Evolutionary conservation across 2,329 filamentous ascomycete genomes (phyloP), one percentile per base, ranked within the genome.

Genomic region (Calonectria pseudoreteaudii): DNA sequence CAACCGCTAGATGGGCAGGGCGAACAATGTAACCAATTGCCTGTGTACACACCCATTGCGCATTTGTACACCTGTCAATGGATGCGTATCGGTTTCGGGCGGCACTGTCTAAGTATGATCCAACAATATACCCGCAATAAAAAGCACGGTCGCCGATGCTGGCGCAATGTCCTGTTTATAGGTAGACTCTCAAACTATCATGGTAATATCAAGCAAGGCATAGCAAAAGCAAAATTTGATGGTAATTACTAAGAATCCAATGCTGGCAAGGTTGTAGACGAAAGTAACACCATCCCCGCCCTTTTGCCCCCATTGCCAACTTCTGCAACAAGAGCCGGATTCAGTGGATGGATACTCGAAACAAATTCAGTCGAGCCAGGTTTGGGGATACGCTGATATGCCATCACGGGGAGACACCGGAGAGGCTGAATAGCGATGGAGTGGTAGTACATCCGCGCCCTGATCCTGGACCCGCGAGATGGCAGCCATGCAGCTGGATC

Each of bases 401-500:
- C 44, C 26, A 18, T 56, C 16, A 47, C 70, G 62, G 60, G 50
- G 72, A 41, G 38, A 72, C 49, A 56, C 49, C 44, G 49, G 50
- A 72, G 66, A 64, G 49, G 52, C 60, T 66, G 52, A 60, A 64
- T 30, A 23, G 50, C 18, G 18, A 62, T 36, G 16, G 66, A 69
- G 60, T 50, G 66, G 66, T 65, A 70, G 36, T 52, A 41, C 34
- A 62, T 41, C 56, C 56, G 36, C 56, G 41, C 41, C 23, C 13
- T 62, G 56, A 68, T 50, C 38, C 49, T 34, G 41, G 66, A 14
- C 58, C 73, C 70, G 66, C 76, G 74, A 78, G 71, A 80, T 79
- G 80, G 71, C 72, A 66, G 70, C 71, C 69, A 80, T 80, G 78
- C 77, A 78, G 70, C 62, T 80, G 76, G 78, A 73, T 75, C 78